These are phyloP conservation scores for Lepiota subincarnata DNA, from an alignment of 768 basidiomycete species.

Conservation along the genomic window DNA sequence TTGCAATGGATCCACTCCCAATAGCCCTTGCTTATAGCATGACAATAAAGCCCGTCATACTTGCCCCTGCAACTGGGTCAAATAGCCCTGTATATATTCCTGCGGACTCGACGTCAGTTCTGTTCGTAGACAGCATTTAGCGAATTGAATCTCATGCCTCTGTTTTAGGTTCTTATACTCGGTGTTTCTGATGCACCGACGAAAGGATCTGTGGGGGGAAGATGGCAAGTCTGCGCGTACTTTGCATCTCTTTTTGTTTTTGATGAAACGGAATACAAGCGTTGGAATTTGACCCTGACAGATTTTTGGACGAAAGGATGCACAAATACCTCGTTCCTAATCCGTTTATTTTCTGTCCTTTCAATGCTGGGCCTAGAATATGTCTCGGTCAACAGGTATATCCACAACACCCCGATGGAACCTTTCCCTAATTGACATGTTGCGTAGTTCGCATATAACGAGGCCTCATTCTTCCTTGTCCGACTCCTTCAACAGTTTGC, in stretches of 20 bases:
- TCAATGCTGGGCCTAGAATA: slow-evolving; percentile 36
- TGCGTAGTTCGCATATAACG: too few relatives aligned
- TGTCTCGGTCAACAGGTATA: slow-evolving; percentile 31
- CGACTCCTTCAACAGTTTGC: slow-evolving; percentile 47
- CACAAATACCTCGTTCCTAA: slow-evolving; percentile 44
- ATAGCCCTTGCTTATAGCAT: not conserved
- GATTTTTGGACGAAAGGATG: slow-evolving; percentile 47
- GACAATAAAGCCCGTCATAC: not conserved
- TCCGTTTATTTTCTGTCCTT: slow-evolving; percentile 36
- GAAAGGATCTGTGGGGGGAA: slow-evolving; percentile 49
- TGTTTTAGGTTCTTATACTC: slow-evolving; percentile 24
- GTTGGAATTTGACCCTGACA: slow-evolving; percentile 50
- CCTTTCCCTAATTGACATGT: slow-evolving; percentile 1
- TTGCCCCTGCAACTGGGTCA: not conserved
- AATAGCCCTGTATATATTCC: too few relatives aligned
- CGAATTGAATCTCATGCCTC: too few relatives aligned
- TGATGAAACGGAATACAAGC: slow-evolving; percentile 25
- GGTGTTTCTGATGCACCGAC: slow-evolving; percentile 42
- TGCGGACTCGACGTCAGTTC: too few relatives aligned
- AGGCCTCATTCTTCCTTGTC: slow-evolving; percentile 47
- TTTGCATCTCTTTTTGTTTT: not conserved
- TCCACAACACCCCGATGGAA: slow-evolving; percentile 29
- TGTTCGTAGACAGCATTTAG: too few relatives aligned
- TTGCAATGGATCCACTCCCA: too few relatives aligned
- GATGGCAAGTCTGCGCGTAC: slow-evolving; percentile 34